Base-by-base conservation (phyloP, 2,329 filamentous ascomycete species). In the Fusarium sp. region DNA sequence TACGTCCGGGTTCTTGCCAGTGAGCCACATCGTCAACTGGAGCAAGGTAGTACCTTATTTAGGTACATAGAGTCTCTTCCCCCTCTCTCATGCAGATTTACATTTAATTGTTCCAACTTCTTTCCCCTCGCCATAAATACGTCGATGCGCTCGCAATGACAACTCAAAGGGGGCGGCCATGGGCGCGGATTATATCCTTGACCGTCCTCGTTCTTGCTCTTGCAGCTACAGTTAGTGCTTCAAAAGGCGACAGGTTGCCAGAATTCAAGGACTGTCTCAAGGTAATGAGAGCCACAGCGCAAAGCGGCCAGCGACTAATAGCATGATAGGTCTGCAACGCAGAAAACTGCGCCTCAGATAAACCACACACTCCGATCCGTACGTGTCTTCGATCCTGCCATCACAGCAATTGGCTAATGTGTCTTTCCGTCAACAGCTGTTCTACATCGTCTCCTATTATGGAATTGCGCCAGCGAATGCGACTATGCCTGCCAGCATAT, bases 401-500 rank as follows among this genome's bases (percentile, higher is more conserved):
- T 73, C 38, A 32, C 38, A 52, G 25, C n/a, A 43, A 43, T n/a
- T 25, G 32, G 55, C 64, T 68, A 60, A 77, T 53, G 50, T 53
- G 72, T 74, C 38, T 73, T 59, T 50, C 40, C 40, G 44, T 43
- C 60, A 47, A 57, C 78, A 97, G 94, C 96, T 69, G 79, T 97
- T 74, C 89, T 92, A 81, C 94, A 91, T 79, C 93, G 93, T 68
- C 86, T 98, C 73, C 90, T 98, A 77, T 84, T 98, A 80, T 99
- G 96, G 96, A 90, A 90, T 79, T 99, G 96, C 83, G 89, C 92
- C 67, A 87, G 92, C 78, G 95, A 99, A 87, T 99, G 96, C 89
- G 95, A 99, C 85, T 97, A 99, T 84, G 91, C 93, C 66, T 99
- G 96, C 85, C 96, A 99, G 81, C 95, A 97, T 85, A 91, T 97